Base-by-base conservation (phyloP, 805 yeast species). In the Huiozyma naganishii region DNA sequence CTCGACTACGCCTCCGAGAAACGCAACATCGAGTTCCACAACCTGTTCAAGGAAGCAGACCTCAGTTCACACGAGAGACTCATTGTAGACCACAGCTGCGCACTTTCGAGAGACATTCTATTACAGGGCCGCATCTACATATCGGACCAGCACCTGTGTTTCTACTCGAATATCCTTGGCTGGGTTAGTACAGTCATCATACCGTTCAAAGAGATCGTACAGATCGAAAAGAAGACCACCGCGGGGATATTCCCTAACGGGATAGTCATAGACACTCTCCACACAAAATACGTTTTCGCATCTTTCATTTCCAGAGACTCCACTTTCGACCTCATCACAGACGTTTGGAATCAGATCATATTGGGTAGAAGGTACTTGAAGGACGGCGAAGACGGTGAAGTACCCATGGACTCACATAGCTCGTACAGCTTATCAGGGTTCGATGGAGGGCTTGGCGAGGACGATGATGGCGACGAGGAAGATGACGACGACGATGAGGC, bases 191-290 rank as follows among this genome's bases (percentile, higher is more conserved):
- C 74, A 46, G 58, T 80, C 12, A 57, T 71, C 5, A 71, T 82
- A 6, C 80, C 84, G 4, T 67, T 81, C 45, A 74, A 70, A 45
- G 84, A 81, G 51, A 76, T 82, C 30, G 72, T 80, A 30, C 78
- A 76, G 48, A 71, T 82, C 28, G 83, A 78, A 49, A 81, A 80
- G 58, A 76, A 73, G 55, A 72, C 77, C 13, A 82, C 88, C 0
- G 83, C 81, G 0, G 80, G 79, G 0, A 66, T 82, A 12, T 79
- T 82, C 46, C 87, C 87, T 5, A 82, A 81, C 54, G 86, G 84
- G 1, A 72, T 82, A 48, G 73, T 74, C 33, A 72, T 82, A 28
- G 72, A 75, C 45, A 81, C 88, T 0, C 64, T 79, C 43, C 85
- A 80, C 53, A 76, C 75, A 27, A 76, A 73, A 50, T 77, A 76